Base-by-base conservation (phyloP, 208 protist species). In the Trichomonas vaginalis region DNA sequence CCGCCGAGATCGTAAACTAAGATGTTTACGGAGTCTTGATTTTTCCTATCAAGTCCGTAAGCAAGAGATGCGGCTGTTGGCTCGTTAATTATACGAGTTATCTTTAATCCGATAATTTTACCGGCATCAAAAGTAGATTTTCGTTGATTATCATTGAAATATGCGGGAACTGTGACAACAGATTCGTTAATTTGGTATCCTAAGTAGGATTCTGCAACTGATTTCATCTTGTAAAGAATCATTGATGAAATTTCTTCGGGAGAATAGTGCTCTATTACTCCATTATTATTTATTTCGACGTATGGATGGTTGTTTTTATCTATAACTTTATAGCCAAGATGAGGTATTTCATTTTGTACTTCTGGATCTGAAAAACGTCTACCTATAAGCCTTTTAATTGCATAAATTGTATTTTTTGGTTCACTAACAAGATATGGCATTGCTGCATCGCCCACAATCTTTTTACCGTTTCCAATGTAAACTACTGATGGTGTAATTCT, bases 1-100 rank as follows among this genome's bases (percentile, higher is more conserved):
- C 97, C 97, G 82, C 97, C 97, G 42, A 99, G 97, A 97, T 99
- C 99, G 96, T 99, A 99, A 10, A 99, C 98, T 12, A 99, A 97
- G 40, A 99, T 98, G 47, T 97, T 96, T 97, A 98, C 97, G 95
- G 97, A 97, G 27, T 97, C 97, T 95, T 46, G 97, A 37, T 82
- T 88, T 97, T 97, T 97, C 96, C 99, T 97, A 86, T 99, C 98
- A 10, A 99, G 98, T 96, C 99, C 99, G 97, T 99, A 99, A 83
- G 98, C 99, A 95, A 99, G 98, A 45, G 99, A 99, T 6, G 98
- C 98, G 17, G 99, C 99, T 12, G 99, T 99, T 35, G 99, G 99
- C 97, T 99, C 99, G 97, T 99, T 99, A 96, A 99, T 98, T 96
- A 99, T 99, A n/a, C 99, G 98, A 39, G 99, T 95, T 45, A 99